Evolutionary conservation across 306 rosid genomes (phyloP), one percentile per base, ranked within the genome.

Genomic region (Delonix regia): DNA sequence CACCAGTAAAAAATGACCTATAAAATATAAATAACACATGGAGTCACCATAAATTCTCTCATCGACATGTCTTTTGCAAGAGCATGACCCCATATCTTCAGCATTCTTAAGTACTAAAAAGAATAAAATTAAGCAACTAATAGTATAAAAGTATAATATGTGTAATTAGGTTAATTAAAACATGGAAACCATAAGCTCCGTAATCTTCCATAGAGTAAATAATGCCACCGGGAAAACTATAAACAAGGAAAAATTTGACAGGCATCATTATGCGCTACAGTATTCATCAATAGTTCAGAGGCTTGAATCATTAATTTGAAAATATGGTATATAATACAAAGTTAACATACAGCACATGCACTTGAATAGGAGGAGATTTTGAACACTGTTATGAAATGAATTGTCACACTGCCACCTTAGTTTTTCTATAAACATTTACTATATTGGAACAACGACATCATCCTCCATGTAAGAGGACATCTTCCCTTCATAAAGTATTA

Each of bases 331-430:
- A 76, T 38, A 77, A n/a, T 13, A 51, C 30, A 56, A 62, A 65
- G 49, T 41, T n/a, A 38, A n/a, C 25, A 41, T 42, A 53, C 48
- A 52, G 41, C 73, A 14, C 52, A 74, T 51, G 70, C 62, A 92
- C 97, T 97, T 94, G 97, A 79, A 94, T 85, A 33, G 95, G 99
- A 78, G 92, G 99, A 82, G 99, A 95, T 81, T 92, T 91, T 2
- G 87, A 79, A 60, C 71, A 92, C 28, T 86, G 93, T 80, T 89
- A 89, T 15, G 82, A 77, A 75, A 95, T 87, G 74, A 89, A 82
- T 83, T 89, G 66, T 80, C 92, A 98, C 14, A 97, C 97, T 45
- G 85, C 93, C 53, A 89, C 70, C 84, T 92, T 95, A 28, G 99
- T 89, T 85, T 89, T 91, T 47, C 99, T 98, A 84, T 95, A 92